Percentiles rank a stretch among this genome's conserved stretches.
phyloP scores from a whole-genome alignment of 306 rosid genomes.

The Benincasa hispida region DNA sequence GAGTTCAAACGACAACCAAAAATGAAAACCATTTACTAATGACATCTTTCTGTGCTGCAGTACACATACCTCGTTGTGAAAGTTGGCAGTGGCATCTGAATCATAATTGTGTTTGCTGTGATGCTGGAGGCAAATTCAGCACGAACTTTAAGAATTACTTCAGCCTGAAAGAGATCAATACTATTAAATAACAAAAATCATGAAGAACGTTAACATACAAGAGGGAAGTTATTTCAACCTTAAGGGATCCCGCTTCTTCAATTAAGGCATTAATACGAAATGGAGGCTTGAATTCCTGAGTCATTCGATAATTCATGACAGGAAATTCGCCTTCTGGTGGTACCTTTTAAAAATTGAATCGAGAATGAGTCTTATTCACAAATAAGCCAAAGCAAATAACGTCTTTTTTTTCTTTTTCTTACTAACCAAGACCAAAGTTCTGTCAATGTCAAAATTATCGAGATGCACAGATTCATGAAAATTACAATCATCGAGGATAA shows the following conservation, averaged over 20 bases:
- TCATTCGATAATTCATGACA: constrained; percentile 90
- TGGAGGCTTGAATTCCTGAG: constrained; percentile 84
- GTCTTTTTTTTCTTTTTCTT: neutral
- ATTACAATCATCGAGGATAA: constrained; percentile 83
- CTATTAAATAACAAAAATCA: constrained; percentile 12
- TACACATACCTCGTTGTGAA: constrained; percentile 51
- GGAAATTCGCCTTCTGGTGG: constrained; percentile 93
- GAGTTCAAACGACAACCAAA: neutral
- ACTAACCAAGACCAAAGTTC: constrained; percentile 76
- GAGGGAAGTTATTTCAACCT: constrained; percentile 30
- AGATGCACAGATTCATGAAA: constrained; percentile 94
- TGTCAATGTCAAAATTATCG: constrained; percentile 61
- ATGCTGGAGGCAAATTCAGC: constrained; percentile 64
- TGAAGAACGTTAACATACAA: constrained; percentile 8
- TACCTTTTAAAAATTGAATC: constrained; percentile 29
- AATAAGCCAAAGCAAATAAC: neutral
- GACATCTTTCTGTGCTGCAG: constrained; percentile 1
- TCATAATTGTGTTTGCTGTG: constrained; percentile 55
- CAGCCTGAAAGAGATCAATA: constrained; percentile 42
- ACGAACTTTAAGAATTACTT: constrained; percentile 63
- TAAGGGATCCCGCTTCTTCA: constrained; percentile 74
- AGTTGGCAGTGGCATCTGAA: constrained; percentile 76
- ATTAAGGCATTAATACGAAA: constrained; percentile 65
- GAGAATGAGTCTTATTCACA: constrained; percentile 8
- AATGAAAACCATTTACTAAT: neutral